A percentile compares a stretch with the other conserved stretches of the same genome.
Evolutionary conservation across 805 yeast species (phyloP).

Genomic region (Geotrichum ghanense): DNA sequence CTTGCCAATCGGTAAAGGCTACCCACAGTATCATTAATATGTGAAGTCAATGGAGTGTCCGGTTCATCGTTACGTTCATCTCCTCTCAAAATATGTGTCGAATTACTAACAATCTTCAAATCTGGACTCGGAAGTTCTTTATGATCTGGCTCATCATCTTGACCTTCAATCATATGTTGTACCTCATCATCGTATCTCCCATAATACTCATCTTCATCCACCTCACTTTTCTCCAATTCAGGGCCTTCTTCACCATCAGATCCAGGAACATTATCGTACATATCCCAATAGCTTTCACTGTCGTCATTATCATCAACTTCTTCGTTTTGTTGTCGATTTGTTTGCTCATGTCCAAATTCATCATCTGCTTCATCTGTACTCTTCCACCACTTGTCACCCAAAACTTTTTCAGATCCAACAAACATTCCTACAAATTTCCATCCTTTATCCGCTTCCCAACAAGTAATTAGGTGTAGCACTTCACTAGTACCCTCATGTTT

Average conservation of each 20-base stretch:
- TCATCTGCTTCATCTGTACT: neutral
- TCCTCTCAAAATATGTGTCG: too few relatives aligned
- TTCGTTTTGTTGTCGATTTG: neutral
- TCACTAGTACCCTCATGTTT: too few relatives aligned
- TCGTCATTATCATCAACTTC: neutral
- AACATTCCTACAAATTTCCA: neutral
- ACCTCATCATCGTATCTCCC: slow-evolving; percentile 8
- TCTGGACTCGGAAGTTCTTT: slow-evolving; percentile 4
- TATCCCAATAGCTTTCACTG: slow-evolving; percentile 5
- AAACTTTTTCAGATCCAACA: neutral
- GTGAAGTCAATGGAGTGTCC: too few relatives aligned
- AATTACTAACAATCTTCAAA: too few relatives aligned
- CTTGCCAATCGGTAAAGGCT: neutral
- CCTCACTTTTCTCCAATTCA: neutral
- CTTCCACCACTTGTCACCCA: neutral
- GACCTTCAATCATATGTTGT: slow-evolving; percentile 13
- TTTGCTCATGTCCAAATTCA: neutral
- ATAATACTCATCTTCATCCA: slow-evolving; percentile 1
- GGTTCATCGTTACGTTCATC: too few relatives aligned
- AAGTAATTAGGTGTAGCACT: neutral
- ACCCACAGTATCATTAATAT: neutral
- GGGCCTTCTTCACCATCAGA: neutral
- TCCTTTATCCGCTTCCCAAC: neutral
- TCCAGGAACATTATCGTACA: slow-evolving; percentile 8
- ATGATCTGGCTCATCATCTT: slow-evolving; percentile 7